phyloP scores from a whole-genome alignment of 768 basidiomycete genomes.

The Lepiota brunneoincarnata region DNA sequence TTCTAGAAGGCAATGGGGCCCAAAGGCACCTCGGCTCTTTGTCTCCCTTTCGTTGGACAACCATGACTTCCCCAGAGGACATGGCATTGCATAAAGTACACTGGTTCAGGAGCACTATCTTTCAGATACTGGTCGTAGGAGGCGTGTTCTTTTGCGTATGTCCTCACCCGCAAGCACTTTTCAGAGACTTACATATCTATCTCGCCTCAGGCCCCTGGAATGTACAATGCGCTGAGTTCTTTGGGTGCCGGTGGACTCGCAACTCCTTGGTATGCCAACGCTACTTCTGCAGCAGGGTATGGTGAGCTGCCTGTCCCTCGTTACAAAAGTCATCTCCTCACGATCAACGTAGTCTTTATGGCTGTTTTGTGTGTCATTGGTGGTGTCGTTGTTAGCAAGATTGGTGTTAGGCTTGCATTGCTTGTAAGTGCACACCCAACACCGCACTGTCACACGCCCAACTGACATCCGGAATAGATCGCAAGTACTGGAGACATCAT shows the following conservation, averaged over 20 bases:
- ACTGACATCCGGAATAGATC: slow-evolving; percentile 16
- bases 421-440: slow-evolving; percentile 14
- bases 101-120: slow-evolving; percentile 29
- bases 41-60: neutral
- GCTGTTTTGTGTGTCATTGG: slow-evolving; percentile 27
- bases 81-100: slow-evolving; percentile 19
- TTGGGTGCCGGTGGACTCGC: slow-evolving; percentile 30
- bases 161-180: neutral
- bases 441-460: neutral
- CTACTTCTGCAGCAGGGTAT: slow-evolving; percentile 29
- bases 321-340: neutral
- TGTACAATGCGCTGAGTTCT: slow-evolving; percentile 30
- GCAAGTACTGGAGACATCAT: slow-evolving; percentile 30
- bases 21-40: neutral
- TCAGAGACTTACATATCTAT: neutral
- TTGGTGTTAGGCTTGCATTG: slow-evolving; percentile 26
- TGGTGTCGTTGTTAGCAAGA: slow-evolving; percentile 30
- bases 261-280: slow-evolving; percentile 30
- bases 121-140: slow-evolving; percentile 29
- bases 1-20: too few relatives aligned
- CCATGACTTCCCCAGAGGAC: neutral
- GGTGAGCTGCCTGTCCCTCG: slow-evolving; percentile 10
- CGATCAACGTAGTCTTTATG: slow-evolving; percentile 23
- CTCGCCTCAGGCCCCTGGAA: slow-evolving; percentile 24
- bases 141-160: slow-evolving; percentile 29